Base-by-base conservation (phyloP, 2,329 filamentous ascomycete genomes). In the Aureobasidium sp. region DNA sequence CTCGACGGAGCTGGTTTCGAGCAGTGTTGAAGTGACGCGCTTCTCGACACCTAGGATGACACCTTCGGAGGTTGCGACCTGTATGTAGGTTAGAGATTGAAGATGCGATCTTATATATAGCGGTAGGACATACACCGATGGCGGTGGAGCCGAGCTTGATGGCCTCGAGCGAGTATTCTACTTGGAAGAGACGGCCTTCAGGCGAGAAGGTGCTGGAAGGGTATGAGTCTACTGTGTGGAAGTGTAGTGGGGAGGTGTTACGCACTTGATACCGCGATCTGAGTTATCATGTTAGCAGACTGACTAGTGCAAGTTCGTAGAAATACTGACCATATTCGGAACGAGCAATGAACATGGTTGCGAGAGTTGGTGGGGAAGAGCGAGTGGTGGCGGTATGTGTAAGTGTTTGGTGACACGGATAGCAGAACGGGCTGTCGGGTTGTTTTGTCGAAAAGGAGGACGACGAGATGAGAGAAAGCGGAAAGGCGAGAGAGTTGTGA, bases 91-190 rank as follows among this genome's bases (percentile, higher is more conserved):
- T 49, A 57, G 53, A 45, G 30, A 36, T 5, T 10, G 39, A 29
- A 27, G 49, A 44, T 3, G 21, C 9, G 61, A 42, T 32, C 48
- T 11, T 11, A 13, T 61, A 55, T 25, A 11, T 25, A n/a, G 48
- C 11, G 48, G 25, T 9, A 29, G n/a, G 29, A 75, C 79, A 64
- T 81, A 86, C 92, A 71, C 94, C 94, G 79, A 99, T 99, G 73
- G 94, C 94, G 69, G 94, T 99, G 71, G 90, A 96, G 69, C 94
- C 94, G 69, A 97, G 90, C 83, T 99, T 99, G 86, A 99, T 99
- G 78, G 94, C 94, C 83, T 99, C 94, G 77, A 99, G 89, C 64
- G 94, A 97, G 86, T 99, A 99, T 88, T 99, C 94, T 82, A 99
- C 94, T 82, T 99, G 94, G 85, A 99, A 99, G 77, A 99, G 90